Percentiles rank a stretch among this genome's conserved stretches.
Evolutionary conservation across 768 basidiomycete species (phyloP).

Genomic region (Baorangia bicolor): DNA sequence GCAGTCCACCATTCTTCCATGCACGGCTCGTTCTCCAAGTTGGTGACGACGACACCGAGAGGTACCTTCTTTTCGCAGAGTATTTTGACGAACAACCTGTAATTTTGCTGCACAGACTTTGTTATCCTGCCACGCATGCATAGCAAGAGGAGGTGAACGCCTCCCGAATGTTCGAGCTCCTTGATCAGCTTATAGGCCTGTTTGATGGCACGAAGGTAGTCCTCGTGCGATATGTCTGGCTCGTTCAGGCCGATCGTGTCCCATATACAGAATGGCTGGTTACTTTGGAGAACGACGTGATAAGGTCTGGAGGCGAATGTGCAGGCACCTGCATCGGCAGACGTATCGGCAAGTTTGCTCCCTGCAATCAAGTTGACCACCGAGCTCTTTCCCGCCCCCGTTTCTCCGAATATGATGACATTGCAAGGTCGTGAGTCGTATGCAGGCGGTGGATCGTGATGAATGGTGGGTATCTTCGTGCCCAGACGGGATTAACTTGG

Average conservation of each 20-base stretch:
- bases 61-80: slow-evolving; percentile 40
- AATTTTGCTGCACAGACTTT: slow-evolving; percentile 37
- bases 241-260: slow-evolving; percentile 36
- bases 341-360: slow-evolving; percentile 26
- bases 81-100: slow-evolving; percentile 38
- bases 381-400: slow-evolving; percentile 39
- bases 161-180: slow-evolving; percentile 29
- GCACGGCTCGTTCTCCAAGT: slow-evolving; percentile 36
- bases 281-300: slow-evolving; percentile 12
- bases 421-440: slow-evolving; percentile 20
- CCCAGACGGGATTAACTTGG: neutral
- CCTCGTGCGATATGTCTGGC: slow-evolving; percentile 13
- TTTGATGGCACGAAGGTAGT: slow-evolving; percentile 28
- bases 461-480: slow-evolving; percentile 4
- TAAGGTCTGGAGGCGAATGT: slow-evolving; percentile 34
- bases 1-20: slow-evolving; percentile 41
- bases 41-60: slow-evolving; percentile 37
- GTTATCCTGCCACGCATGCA: slow-evolving; percentile 41
- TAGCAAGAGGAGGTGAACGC: slow-evolving; percentile 41
- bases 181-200: slow-evolving; percentile 35
- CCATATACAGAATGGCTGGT: slow-evolving; percentile 26
- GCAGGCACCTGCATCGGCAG: slow-evolving; percentile 33
- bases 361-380: slow-evolving; percentile 42
- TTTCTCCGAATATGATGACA: slow-evolving; percentile 30
- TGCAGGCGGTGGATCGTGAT: slow-evolving; percentile 9